Base-by-base conservation (phyloP, 805 yeast genomes). In the Cyberlindnera subsufficiens region DNA sequence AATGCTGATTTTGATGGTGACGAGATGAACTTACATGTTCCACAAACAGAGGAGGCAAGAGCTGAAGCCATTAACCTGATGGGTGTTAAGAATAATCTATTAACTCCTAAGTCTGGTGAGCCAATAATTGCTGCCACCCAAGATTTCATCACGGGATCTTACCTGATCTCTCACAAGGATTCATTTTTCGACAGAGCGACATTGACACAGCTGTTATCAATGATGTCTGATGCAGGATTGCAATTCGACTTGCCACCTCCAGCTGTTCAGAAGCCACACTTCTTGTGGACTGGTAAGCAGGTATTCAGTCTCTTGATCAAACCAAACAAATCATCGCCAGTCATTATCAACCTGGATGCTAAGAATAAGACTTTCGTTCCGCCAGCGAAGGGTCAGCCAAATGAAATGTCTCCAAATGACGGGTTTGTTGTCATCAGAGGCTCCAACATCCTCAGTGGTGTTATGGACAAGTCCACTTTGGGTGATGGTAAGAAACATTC, bases 1-100 rank as follows among this genome's bases (percentile, higher is more conserved):
- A 95, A 95, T 64, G 99, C 99, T 32, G 99, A 93, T 76, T 93
- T 93, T 62, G 99, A 93, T 65, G 99, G 99, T 67, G 99, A 93
- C 67, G 99, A 93, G 65, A 93, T 93, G 99, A 93, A 93, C 64
- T 72, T 93, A 59, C 99, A 93, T 61, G 99, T 93, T 37, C 99
- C 99, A 2, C 99, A 93, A 65, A 93, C 98, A 1, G 98, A 93
- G 66, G 99, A 93, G 65, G 98, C 99, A 1, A 72, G 99, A 51
- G 96, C 98, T 0, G 99, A 93, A 65, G 99, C 99, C n/a, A 88
- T 91, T 65, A 86, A 86, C 58, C 73, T 93, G 59, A 93, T 93
- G 99, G 99, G 98, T 42, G 99, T 93, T 34, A 93, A 93, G 57
- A 86, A 90, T 60, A 93, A 93, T 61, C 70, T 93, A 50, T 74